Conservation (phyloP, 2,329 filamentous ascomycete genomes). For the Neofusicoccum laricinum region DNA sequence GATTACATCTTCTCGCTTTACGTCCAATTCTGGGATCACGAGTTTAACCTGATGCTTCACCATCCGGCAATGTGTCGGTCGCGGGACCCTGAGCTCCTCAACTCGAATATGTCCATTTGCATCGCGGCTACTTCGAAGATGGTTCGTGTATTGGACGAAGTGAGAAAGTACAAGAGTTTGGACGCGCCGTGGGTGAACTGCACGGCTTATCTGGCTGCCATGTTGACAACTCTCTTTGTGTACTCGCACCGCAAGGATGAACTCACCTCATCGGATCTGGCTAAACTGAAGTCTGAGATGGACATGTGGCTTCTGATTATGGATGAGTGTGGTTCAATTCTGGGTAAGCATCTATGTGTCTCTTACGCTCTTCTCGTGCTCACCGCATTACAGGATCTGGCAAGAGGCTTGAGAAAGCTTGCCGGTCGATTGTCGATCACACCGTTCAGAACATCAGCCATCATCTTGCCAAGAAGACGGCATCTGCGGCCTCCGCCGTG, state of each 20-base stretch:
- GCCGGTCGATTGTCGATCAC: conserved; percentile 49
- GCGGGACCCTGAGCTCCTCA: conserved; percentile 58
- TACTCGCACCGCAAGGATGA: conserved; percentile 65
- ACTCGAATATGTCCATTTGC: conserved; percentile 55
- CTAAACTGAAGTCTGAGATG: conserved; percentile 65
- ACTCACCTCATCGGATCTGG: conserved; percentile 58
- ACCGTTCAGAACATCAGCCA: conserved; percentile 48
- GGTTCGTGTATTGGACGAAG: conserved; percentile 56
- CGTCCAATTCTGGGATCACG: conserved; percentile 48
- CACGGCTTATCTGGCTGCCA: conserved; percentile 68
- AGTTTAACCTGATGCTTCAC: conserved; percentile 51
- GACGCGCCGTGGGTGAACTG: conserved; percentile 78
- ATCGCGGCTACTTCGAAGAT: conserved; percentile 64
- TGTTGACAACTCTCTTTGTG: conserved; percentile 69
- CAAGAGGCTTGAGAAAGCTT: conserved; percentile 45
- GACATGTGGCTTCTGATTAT: conserved; percentile 66
- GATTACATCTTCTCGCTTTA: conserved; percentile 49
- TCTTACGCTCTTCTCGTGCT: not conserved
- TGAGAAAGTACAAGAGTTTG: conserved; percentile 64
- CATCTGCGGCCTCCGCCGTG: conserved; percentile 43
- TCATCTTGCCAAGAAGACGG: conserved; percentile 42
- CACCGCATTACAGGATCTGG: conserved; percentile 41
- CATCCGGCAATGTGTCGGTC: conserved; percentile 53
- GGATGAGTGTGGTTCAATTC: conserved; percentile 61
- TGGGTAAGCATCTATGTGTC: conserved; percentile 53